Evolutionary conservation across 805 yeast genomes (phyloP), one percentile per base, ranked within the genome.

Genomic region (Gaillardinia entomophila): DNA sequence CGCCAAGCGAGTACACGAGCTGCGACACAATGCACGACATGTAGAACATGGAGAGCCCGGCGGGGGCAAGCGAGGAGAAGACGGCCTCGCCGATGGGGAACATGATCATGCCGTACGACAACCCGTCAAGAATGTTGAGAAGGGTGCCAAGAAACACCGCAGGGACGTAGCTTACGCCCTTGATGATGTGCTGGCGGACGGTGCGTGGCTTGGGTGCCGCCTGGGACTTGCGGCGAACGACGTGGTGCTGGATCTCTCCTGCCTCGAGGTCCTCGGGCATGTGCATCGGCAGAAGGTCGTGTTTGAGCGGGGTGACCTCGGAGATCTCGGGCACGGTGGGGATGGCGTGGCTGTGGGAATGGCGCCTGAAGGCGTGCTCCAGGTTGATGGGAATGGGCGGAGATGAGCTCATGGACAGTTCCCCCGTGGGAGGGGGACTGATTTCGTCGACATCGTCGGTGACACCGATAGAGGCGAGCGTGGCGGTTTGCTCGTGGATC

Each of bases 71-170:
- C 8, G 73, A 66, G 2, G 87, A 66, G 51, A 92, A 92, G 0
- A 82, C 53, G 1, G 88, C 73, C 41, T 82, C 88, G 24, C 94
- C 82, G 23, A 89, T 72, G 0, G 98, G 98, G 61, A 92, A 92
- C 67, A 92, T 77, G 52, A 92, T 92, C 97, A 92, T 89, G 30
- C 98, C 98, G 55, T 92, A 92, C 0, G 96, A 86, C 30, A 92
- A 68, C 0, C 95, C 98, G 56, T 92, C 98, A 30, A 92, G 70
- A 28, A 92, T 82, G 53, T 92, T 92, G 27, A 92, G 66, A 28
- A 92, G 60, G 0, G 87, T 66, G 1, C 98, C 98, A 26, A 92
- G 60, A 25, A 88, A 72, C 3, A 89, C 96, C 0, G 95, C 81
- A 0, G 98, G 97, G 3, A 77, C 32, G 46, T 71, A 77, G 8